A percentile compares a stretch with the other conserved stretches of the same genome.
These are phyloP conservation scores for Lodderomyces orthopsilosis DNA, from an alignment of 1,139 yeast species.

Conservation along the genomic window DNA sequence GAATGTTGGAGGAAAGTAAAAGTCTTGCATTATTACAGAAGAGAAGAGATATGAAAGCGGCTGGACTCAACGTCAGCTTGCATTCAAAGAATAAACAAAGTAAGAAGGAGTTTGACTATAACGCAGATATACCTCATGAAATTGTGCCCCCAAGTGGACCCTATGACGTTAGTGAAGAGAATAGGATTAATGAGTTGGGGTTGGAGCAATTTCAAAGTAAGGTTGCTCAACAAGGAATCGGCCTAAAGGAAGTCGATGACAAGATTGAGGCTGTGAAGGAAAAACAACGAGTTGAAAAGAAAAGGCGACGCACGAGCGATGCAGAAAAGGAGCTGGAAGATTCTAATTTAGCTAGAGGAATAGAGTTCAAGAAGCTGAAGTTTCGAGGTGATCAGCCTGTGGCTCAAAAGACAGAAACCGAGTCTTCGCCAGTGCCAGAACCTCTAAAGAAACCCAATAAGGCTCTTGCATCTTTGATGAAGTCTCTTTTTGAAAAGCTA, in stretches of 20 bases:
- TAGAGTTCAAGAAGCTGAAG: constrained; percentile 11
- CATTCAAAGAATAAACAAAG: constrained; percentile 49
- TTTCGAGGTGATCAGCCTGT: constrained; percentile 16
- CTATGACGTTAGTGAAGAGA: constrained; percentile 67
- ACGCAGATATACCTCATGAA: constrained; percentile 80
- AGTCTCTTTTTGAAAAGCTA: constrained; percentile 19
- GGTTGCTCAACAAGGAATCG: constrained; percentile 50
- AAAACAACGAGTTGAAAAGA: constrained; percentile 22
- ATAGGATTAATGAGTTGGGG: constrained; percentile 34
- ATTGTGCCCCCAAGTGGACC: constrained; percentile 67
- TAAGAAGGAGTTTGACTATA: constrained; percentile 70
- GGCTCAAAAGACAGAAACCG: constrained; percentile 9
- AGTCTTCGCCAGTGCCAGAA: neutral
- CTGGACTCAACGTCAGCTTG: constrained; percentile 66
- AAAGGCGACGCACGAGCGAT: constrained; percentile 14
- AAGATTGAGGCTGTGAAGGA: constrained; percentile 28
- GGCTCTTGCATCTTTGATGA: constrained; percentile 17
- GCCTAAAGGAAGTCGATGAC: constrained; percentile 36
- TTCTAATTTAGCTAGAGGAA: constrained; percentile 2
- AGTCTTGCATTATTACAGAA: constrained; percentile 76
- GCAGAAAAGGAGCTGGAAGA: constrained; percentile 12
- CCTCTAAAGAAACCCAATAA: constrained; percentile 15
- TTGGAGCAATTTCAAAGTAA: constrained; percentile 42
- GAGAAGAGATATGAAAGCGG: constrained; percentile 80
- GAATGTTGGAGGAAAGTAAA: constrained; percentile 69